Percentiles rank a stretch among this genome's conserved stretches.
Evolutionary conservation across 768 basidiomycete species (phyloP).

Genomic region (Lactarius quietus): DNA sequence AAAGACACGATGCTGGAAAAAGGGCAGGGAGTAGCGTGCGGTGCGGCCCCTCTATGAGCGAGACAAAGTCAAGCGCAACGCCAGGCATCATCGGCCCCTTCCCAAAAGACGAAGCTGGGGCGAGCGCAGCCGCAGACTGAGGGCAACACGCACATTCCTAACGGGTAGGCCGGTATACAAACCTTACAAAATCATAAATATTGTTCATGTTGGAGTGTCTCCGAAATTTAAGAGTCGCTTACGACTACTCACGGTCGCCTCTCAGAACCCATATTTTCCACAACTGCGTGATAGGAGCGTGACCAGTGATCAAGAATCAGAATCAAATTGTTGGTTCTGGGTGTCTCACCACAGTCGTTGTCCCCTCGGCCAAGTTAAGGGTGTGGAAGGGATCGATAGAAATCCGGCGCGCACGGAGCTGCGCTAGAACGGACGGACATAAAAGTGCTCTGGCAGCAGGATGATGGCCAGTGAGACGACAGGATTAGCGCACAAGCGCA

Average conservation of each 20-base stretch:
- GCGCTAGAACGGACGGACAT: constrained; percentile 8
- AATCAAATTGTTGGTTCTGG: neutral
- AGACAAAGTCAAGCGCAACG: constrained; percentile 2
- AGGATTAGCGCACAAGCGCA: constrained; percentile 23
- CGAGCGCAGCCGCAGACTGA: constrained; percentile 10
- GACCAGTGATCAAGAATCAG: neutral
- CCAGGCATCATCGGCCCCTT: neutral
- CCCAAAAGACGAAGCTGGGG: neutral
- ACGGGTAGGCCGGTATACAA: neutral
- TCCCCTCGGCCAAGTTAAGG: neutral
- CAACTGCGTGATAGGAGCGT: constrained; percentile 7
- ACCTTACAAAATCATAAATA: neutral
- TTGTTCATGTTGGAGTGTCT: neutral
- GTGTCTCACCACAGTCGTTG: constrained; percentile 1
- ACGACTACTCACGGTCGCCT: constrained; percentile 12
- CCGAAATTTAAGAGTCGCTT: neutral
- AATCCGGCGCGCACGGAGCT: constrained; percentile 7
- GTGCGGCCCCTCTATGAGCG: neutral
- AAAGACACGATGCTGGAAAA: neutral
- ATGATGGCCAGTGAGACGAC: constrained; percentile 3
- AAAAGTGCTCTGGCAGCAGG: constrained; percentile 9
- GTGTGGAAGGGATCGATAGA: neutral
- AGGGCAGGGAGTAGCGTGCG: neutral
- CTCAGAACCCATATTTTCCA: constrained; percentile 10
- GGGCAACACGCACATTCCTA: neutral